These are phyloP conservation scores for Mycena latifolia DNA, from an alignment of 768 basidiomycete species.

Conservation along the genomic window DNA sequence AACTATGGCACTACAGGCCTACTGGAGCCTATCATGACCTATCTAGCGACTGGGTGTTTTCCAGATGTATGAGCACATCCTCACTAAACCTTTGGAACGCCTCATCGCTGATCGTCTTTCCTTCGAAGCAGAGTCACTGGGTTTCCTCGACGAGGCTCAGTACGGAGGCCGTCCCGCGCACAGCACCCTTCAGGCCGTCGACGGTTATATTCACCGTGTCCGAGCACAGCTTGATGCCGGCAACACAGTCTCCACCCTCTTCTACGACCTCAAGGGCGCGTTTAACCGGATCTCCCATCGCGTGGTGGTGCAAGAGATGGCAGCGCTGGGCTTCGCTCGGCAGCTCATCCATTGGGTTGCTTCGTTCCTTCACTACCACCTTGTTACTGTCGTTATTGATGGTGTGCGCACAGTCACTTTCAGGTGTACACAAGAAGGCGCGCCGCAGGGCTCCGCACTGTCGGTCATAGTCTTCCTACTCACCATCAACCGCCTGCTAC, in stretches of 20 bases:
- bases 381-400: slow-evolving; percentile 4
- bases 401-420: no score
- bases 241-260: slow-evolving; percentile 3
- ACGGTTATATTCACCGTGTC: slow-evolving; percentile 8
- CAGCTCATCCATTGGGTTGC: slow-evolving; percentile 1
- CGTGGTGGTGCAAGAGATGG: neutral
- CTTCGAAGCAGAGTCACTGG: no score
- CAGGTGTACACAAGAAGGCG: no score
- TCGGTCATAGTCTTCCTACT: slow-evolving; percentile 7
- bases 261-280: slow-evolving; percentile 9
- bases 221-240: neutral
- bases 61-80: neutral
- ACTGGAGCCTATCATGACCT: neutral
- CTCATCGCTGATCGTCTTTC: neutral
- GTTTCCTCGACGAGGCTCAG: neutral
- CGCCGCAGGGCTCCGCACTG: slow-evolving; percentile 3
- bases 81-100: slow-evolving; percentile 1
- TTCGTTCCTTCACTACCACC: slow-evolving; percentile 1
- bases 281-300: no score
- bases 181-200: slow-evolving; percentile 3
- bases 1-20: neutral
- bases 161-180: slow-evolving; percentile 1
- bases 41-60: neutral
- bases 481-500: slow-evolving; percentile 3
- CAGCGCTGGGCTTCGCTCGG: neutral